phyloP scores from a whole-genome alignment of 768 basidiomycete species.

The Russula lepida region DNA sequence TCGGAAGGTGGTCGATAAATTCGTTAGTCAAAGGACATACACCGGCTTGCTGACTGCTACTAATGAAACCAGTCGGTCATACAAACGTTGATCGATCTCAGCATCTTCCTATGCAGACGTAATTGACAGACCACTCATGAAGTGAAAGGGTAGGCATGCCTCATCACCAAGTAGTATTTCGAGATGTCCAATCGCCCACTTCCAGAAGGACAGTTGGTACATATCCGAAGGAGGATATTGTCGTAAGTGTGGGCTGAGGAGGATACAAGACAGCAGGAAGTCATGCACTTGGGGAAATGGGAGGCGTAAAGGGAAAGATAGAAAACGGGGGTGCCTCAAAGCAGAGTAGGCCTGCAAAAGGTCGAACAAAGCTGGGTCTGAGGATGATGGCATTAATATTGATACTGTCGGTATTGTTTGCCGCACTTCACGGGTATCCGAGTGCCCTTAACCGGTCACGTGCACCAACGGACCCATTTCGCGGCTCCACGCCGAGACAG shows the following conservation, averaged over 20 bases:
- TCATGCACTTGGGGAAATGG: conserved; percentile 38
- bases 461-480: not conserved
- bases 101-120: conserved; percentile 33
- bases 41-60: conserved; percentile 29
- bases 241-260: conserved; percentile 45
- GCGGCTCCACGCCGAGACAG: not conserved
- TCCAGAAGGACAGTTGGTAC: conserved; percentile 67
- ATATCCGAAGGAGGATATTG: conserved; percentile 53
- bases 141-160: conserved; percentile 31
- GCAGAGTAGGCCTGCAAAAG: conserved; percentile 47
- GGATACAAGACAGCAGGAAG: conserved; percentile 45
- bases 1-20: conserved; percentile 23
- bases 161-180: conserved; percentile 41
- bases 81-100: conserved; percentile 60
- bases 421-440: not conserved
- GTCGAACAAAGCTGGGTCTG: conserved; percentile 28
- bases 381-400: not conserved
- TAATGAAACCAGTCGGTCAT: conserved; percentile 50
- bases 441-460: conserved; percentile 13
- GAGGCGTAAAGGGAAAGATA: conserved; percentile 36
- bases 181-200: conserved; percentile 51
- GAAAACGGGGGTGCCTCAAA: conserved; percentile 36
- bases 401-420: too few relatives aligned
- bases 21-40: conserved; percentile 22
- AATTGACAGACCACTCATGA: conserved; percentile 10